Evolutionary conservation across 179 eudicot genomes (phyloP), one percentile per base, ranked within the genome.

Genomic region (Silene coronaria): DNA sequence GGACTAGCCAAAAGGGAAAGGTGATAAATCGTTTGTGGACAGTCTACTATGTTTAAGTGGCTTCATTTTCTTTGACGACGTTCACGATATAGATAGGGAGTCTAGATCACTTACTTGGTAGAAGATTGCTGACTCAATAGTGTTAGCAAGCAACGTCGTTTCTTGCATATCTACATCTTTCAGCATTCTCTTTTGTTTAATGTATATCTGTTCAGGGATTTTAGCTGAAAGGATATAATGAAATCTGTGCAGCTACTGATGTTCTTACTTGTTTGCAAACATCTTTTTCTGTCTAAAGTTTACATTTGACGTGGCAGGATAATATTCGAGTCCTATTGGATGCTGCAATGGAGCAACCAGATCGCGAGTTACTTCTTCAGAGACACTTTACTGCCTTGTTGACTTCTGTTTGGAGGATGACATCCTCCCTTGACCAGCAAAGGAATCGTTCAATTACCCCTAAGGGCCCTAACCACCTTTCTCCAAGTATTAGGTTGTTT

Each of bases 301-400:
- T 32, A 8, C 68, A 14, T 81, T 34, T 38, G 61, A 72, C 59
- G 67, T 80, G 75, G 70, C 80, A 95, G 99, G 99, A 96, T 77
- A 86, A 96, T 81, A 77, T 90, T 67, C 89, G 86, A 73, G 79
- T 82, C 65, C 89, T 96, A 80, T 83, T 91, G 82, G 97, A 84
- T 86, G 84, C 85, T 80, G 91, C 87, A 30, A 87, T 88, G 82
- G 91, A 89, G 72, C 82, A 86, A 71, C 92, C 95, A 23, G 99
- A 91, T 80, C 78, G 85, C 70, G 98, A 91, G 80, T 82, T 87
- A 27, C 97, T 93, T 73, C 83, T 93, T 82, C 98, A 93, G 78
- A 85, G 83, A 78, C 99, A 96, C 83, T 96, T 96, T 79, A 86
- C 87, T 78, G 83, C 91, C 46, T 70, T 96, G 70, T 87, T 96